Base-by-base conservation (phyloP, 352 stramenopile genomes). In the Phytophthora chlamydospora region DNA sequence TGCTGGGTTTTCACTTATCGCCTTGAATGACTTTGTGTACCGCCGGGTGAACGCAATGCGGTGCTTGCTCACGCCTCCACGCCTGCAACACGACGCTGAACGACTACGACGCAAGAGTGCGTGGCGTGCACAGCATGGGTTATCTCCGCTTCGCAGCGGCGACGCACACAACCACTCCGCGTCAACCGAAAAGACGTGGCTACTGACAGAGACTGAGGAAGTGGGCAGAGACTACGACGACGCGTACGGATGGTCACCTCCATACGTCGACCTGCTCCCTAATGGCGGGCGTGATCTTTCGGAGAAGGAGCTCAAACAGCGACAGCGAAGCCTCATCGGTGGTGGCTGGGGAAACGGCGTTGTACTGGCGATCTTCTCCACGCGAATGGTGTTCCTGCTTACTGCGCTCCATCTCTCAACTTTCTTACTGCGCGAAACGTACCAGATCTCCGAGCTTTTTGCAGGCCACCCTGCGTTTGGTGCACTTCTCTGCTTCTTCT, bases 351-450 rank as follows among this genome's bases (percentile, higher is more conserved):
- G 67, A 29, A 85, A 92, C 27, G 83, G 83, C 10, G 80, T 89
- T 1, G 31, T 79, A 10, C 58, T 92, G 7, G 79, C 80, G 12
- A 47, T 90, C 2, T 90, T 92, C 66, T 88, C 66, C 8, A 89
- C 79, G 38, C 71, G 80, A 1, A 72, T 92, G 45, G 77, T 89
- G 17, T 90, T 92, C n/a, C 47, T 92, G 14, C 69, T 92, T 27
- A 89, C 81, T 8, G 83, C 83, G 17, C 70, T 92, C 48, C 83
- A 92, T 49, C 45, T 92, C 4, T 78, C 78, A 2, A 73, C 76
- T 6, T 90, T 92, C 44, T 55, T 90, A 34, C 66, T 90, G 41
- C 80, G 80, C 12, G 86, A 75, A 10, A 62, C 55, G 6, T 57
- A 66, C 34, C 68, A 85, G 27, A 75, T 90, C 42, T 44, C 71